Base-by-base conservation (phyloP, 1,139 yeast species). In the Candida tetrigidarum region DNA sequence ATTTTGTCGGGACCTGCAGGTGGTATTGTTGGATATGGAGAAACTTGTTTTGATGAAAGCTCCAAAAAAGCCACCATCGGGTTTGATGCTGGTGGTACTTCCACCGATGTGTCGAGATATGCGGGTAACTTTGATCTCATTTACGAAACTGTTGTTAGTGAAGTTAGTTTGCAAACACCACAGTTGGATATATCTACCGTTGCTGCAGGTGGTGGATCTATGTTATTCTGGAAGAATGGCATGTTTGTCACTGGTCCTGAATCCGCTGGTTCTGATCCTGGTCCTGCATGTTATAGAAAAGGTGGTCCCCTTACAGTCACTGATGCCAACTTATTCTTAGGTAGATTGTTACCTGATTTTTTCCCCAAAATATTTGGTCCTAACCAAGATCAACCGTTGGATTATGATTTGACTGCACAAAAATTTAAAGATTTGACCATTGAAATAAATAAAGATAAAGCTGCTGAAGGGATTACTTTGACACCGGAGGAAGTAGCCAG, bases 1-100 rank as follows among this genome's bases (percentile, higher is more conserved):
- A 72, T 74, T 35, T 63, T 74, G 30, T 73, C 78, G 2, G 80
- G 80, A 1, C 80, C 80, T 7, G 80, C 80, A 27, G 80, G 80
- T 34, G 80, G 80, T 23, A 68, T 74, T 68, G 79, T 74, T n/a
- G 80, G 80, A 0, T 71, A 63, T 49, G 79, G 78, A 1, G 63
- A 64, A 42, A 74, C 79, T 4, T 74, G 78, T 53, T 67, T 58
- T 51, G 77, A 74, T 47, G 35, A 55, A 5, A 49, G 44, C 2
- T 50, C 64, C 5, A 49, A 52, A 5, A 60, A 52, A 29, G 77
- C 77, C 11, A 71, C 78, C 5, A 69, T 74, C 42, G 79, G 79
- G 0, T 73, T 73, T 51, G 78, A 73, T 56, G 76, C 76, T 28
- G 78, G 78, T 44, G 78, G 78, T 27, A 73, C 78, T 4, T 70